Evolutionary conservation across 2,329 filamentous ascomycete genomes (phyloP), one percentile per base, ranked within the genome.

Genomic region (Fusarium sp.): DNA sequence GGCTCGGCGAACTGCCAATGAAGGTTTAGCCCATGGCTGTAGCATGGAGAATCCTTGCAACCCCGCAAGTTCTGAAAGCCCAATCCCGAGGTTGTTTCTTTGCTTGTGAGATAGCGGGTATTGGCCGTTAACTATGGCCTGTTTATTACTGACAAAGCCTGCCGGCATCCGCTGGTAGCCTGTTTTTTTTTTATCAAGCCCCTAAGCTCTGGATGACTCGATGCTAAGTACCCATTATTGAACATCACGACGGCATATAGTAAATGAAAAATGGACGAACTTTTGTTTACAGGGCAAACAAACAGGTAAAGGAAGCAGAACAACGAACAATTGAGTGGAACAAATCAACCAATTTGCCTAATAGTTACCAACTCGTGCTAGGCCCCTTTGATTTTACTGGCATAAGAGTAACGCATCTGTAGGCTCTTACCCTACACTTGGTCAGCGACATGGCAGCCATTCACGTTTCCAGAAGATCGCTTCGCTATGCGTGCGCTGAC

Each of bases 31-130:
- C n/a, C 31, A 22, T 33, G n/a, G 7, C 33, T 17, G 24, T 9
- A 33, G n/a, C 47, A 57, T 63, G 43, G 51, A 40, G 57, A 65
- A 64, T 43, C 54, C 66, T 46, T 53, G 66, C 26, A 69, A 69
- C 67, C 66, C 67, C 67, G 57, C 66, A 67, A 52, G 52, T 21
- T 33, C 10, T 40, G 26, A 44, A 4, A 17, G 15, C 24, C 42
- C 28, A 28, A 38, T 39, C 59, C 65, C 65, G 66, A 69, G 66
- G 65, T 55, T 65, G 43, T 58, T 52, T 67, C 17, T 44, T 43
- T 44, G 49, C 62, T 52, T 65, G 53, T 65, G 61, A 65, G 58
- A 62, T 17, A 34, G 10, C 31, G n/a, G 14, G 15, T 28, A 10
- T 44, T 28, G 24, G 21, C 7, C n/a, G 19, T 22, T 22, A 10